phyloP scores from a whole-genome alignment of 108 stramenopile species.

The Nitzschia palea region DNA sequence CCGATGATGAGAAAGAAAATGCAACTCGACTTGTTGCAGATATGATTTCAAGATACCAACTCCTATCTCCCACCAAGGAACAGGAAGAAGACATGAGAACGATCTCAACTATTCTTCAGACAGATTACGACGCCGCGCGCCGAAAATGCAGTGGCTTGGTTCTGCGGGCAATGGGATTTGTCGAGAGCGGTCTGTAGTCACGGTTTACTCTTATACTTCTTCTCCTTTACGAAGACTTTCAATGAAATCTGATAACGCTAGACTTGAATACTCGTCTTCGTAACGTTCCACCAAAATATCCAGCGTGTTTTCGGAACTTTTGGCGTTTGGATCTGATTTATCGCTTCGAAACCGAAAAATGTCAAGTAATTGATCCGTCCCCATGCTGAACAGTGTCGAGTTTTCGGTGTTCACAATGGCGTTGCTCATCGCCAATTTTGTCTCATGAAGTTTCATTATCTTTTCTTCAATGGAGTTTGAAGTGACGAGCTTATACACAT shows the following conservation, averaged over 20 bases:
- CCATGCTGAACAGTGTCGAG: conserved; percentile 86
- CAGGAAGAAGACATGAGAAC: conserved; percentile 43
- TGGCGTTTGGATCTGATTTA: neutral
- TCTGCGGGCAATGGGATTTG: conserved; percentile 70
- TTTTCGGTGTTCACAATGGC: conserved; percentile 88
- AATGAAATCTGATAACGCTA: conserved; percentile 36
- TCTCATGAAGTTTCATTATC: conserved; percentile 75
- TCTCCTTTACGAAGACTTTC: conserved; percentile 2
- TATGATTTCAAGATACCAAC: conserved; percentile 51
- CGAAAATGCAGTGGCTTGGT: conserved; percentile 71
- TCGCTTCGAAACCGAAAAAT: conserved; percentile 59
- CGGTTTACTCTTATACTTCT: neutral
- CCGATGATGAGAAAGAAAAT: conserved; percentile 33
- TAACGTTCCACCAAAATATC: conserved; percentile 37
- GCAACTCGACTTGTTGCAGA: conserved; percentile 52
- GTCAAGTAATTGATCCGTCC: conserved; percentile 85
- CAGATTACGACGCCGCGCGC: conserved; percentile 46
- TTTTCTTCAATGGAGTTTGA: conserved; percentile 89
- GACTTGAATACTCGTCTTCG: conserved; percentile 38
- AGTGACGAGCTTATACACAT: conserved; percentile 92
- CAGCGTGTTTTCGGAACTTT: conserved; percentile 6
- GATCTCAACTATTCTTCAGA: conserved; percentile 24
- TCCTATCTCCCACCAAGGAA: conserved; percentile 26
- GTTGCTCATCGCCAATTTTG: conserved; percentile 73
- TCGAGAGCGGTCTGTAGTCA: conserved; percentile 52